Percentiles rank a stretch among this genome's conserved stretches.
phyloP scores from a whole-genome alignment of 495 filamentous ascomycete species.

The Penicillium canariense region DNA sequence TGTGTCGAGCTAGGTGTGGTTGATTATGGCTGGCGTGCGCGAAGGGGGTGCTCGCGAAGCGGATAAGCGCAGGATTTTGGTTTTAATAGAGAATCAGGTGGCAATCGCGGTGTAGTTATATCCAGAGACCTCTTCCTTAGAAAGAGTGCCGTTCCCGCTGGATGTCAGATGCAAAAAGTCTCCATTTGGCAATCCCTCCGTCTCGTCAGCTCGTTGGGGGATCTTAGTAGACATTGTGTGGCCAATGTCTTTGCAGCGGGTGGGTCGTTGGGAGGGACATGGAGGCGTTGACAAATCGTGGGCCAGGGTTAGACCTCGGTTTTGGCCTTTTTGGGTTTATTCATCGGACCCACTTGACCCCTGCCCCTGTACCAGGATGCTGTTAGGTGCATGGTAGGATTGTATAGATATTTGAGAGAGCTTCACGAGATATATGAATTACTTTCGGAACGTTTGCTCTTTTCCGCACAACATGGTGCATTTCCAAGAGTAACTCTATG shows the following conservation, averaged over 20 bases:
- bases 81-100: no score
- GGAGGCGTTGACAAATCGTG: background rate
- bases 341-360: background rate
- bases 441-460: no score
- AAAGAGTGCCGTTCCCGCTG: background rate
- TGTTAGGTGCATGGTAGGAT: background rate
- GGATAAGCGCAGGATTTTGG: no score
- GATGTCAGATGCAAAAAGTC: background rate
- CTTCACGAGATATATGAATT: no score
- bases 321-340: background rate
- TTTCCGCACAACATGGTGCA: no score
- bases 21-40: no score
- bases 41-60: background rate
- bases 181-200: background rate
- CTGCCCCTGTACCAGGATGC: background rate
- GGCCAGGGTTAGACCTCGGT: background rate
- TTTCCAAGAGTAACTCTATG: no score
- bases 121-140: background rate
- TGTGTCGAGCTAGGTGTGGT: no score
- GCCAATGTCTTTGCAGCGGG: background rate
- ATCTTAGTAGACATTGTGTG: background rate
- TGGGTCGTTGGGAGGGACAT: conserved; percentile 6
- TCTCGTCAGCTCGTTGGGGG: conserved; percentile 2
- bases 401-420: background rate
- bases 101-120: no score